Conservation (phyloP, 805 yeast species). For the Vanderwaltozyma verrucispora region DNA sequence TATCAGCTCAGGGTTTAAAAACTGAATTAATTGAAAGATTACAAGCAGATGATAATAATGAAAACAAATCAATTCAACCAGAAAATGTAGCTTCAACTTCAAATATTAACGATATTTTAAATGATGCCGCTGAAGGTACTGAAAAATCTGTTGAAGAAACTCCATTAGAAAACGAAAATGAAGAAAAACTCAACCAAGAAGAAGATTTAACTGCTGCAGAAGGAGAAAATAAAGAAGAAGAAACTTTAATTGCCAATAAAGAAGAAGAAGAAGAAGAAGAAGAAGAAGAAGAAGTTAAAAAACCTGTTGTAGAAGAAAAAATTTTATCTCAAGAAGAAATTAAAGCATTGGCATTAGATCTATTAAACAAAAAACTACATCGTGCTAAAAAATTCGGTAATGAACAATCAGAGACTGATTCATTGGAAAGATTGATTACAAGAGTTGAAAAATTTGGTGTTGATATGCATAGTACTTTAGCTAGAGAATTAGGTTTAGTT, state of each 20-base stretch:
- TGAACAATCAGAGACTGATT: slow-evolving; percentile 50
- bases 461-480: slow-evolving; percentile 53
- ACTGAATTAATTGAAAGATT: slow-evolving; percentile 62
- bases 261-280: slow-evolving; percentile 3
- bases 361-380: slow-evolving; percentile 52
- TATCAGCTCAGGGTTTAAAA: slow-evolving; percentile 69
- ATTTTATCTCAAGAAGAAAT: slow-evolving; percentile 57
- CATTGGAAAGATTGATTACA: slow-evolving; percentile 40
- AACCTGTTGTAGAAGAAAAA: slow-evolving; percentile 6
- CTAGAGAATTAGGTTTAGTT: slow-evolving; percentile 53
- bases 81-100: slow-evolving; percentile 1
- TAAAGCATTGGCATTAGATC: slow-evolving; percentile 55
- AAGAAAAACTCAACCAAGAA: slow-evolving; percentile 1
- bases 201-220: slow-evolving; percentile 1
- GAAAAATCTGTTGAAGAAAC: background rate
- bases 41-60: slow-evolving; percentile 4
- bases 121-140: background rate
- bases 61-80: background rate
- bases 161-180: slow-evolving; percentile 2
- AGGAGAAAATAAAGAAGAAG: background rate
- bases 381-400: slow-evolving; percentile 75
- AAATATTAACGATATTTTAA: background rate
- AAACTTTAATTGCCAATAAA: background rate
- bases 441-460: slow-evolving; percentile 75
- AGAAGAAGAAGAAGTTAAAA: slow-evolving; percentile 3